phyloP scores from a whole-genome alignment of 2,329 filamentous ascomycete genomes.

The Xylaria sp. region DNA sequence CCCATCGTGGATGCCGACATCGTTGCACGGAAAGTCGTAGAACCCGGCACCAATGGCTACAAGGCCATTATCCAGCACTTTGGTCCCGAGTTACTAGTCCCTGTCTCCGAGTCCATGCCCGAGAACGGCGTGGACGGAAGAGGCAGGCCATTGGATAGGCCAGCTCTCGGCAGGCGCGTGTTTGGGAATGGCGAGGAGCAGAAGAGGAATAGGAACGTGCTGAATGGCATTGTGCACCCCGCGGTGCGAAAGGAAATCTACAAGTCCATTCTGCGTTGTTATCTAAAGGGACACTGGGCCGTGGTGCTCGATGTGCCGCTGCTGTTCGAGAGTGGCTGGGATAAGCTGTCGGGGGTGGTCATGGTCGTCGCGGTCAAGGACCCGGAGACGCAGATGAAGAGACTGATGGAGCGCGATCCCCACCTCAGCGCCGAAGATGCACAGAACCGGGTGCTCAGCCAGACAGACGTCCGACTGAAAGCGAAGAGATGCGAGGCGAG shows the following conservation, averaged over 20 bases:
- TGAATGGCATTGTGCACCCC: conserved; percentile 93
- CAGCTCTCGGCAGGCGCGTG: conserved; percentile 81
- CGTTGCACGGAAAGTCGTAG: conserved; percentile 89
- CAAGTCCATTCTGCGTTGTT: conserved; percentile 71
- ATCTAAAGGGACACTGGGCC: conserved; percentile 80
- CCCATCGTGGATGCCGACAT: conserved; percentile 94
- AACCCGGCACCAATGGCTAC: conserved; percentile 87
- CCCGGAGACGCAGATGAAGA: conserved; percentile 78
- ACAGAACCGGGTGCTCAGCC: conserved; percentile 81
- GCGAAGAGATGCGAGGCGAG: conserved; percentile 74
- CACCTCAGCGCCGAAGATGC: conserved; percentile 87
- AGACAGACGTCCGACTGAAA: conserved; percentile 86
- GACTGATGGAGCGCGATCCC: conserved; percentile 75
- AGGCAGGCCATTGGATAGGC: conserved; percentile 80
- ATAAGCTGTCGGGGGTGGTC: conserved; percentile 82
- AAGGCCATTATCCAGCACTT: conserved; percentile 82
- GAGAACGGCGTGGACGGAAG: conserved; percentile 62
- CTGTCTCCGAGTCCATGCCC: conserved; percentile 56
- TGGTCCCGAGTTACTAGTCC: conserved; percentile 77
- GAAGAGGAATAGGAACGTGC: conserved; percentile 71
- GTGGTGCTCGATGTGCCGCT: conserved; percentile 92
- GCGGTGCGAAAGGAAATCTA: conserved; percentile 86
- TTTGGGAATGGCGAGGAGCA: conserved; percentile 80
- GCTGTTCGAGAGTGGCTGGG: conserved; percentile 86
- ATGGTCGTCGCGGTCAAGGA: conserved; percentile 86